phyloP scores from a whole-genome alignment of 2,329 filamentous ascomycete genomes.

The Orbilia javanica region DNA sequence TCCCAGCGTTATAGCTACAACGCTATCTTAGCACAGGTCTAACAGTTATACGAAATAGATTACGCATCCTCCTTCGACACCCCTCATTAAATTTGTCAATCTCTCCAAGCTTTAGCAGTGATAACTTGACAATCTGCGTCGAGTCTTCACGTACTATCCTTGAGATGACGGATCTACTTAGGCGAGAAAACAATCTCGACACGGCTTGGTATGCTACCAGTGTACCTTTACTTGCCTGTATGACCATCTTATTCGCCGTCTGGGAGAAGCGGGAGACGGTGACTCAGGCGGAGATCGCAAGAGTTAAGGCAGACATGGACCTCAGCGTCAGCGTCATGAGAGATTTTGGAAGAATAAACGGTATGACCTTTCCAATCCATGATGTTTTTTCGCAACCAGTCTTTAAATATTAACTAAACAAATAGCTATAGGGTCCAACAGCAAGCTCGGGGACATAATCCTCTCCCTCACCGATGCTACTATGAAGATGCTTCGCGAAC shows the following conservation, averaged over 20 bases:
- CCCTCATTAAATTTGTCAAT: constrained; percentile 72
- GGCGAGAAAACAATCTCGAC: constrained; percentile 75
- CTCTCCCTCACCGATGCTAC: constrained; percentile 49
- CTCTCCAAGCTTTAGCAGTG: constrained; percentile 71
- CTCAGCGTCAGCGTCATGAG: constrained; percentile 77
- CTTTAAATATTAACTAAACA: not conserved
- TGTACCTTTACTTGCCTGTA: constrained; percentile 79
- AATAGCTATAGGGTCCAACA: constrained; percentile 33
- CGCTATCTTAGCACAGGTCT: not conserved
- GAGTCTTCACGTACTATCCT: constrained; percentile 76
- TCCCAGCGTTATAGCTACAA: not conserved
- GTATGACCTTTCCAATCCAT: constrained; percentile 65
- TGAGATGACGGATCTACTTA: constrained; percentile 72
- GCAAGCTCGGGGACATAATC: constrained; percentile 48
- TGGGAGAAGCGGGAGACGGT: constrained; percentile 76
- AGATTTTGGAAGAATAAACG: constrained; percentile 75
- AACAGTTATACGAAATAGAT: constrained; percentile 60
- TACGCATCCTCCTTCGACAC: constrained; percentile 73
- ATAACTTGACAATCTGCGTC: constrained; percentile 76
- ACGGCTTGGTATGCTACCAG: constrained; percentile 83
- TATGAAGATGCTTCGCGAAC: constrained; percentile 55
- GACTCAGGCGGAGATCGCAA: constrained; percentile 71
- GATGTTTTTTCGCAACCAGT: too few species aligned
- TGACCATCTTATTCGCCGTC: constrained; percentile 77
- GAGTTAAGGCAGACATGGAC: constrained; percentile 76